Base-by-base conservation (phyloP, 2,329 filamentous ascomycete genomes). In the Ceratocystis diversiconidia region DNA sequence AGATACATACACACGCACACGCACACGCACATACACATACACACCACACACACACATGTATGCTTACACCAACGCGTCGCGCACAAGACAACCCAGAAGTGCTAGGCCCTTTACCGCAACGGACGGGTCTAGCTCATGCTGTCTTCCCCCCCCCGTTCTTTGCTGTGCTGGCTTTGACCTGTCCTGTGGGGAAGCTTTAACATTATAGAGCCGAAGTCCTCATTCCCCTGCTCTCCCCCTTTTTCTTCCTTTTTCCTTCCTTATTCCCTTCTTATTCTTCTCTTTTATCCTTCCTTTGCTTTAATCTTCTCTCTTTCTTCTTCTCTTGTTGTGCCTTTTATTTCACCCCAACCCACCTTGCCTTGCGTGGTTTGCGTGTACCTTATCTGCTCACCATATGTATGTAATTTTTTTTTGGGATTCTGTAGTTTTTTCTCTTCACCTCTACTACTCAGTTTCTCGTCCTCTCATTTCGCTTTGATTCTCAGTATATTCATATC, bases 401-500 rank as follows among this genome's bases (percentile, higher is more conserved):
- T 59, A 15, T 55, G 52, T 64, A 22, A 32, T 57, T 28, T n/a
- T 28, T n/a, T 46, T 19, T 44, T 41, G 30, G 55, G 55, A 65
- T 57, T 50, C 7, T 57, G 43, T 41, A 6, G 28, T 62, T 32
- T 25, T 50, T 19, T 61, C 32, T 46, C 19, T 32, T 63, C 17
- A n/a, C 15, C 36, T 28, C 17, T 19, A 25, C 48, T 28, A 5
- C 48, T 52, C 48, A 28, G 32, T 43, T 22, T 62, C 32, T 62
- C 46, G 59, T 65, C 59, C 60, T 44, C 44, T 65, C 64, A 59
- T 59, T 59, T 59, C 28, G 32, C 28, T 50, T 50, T 22, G 22
- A 41, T 41, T 22, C 52, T 25, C 22, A 19, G 28, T 10, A 36
- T 19, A 30, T 36, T 59, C 28, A 59, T 36, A 36, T 65, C 52